A percentile compares a stretch with the other conserved stretches of the same genome.
These are phyloP conservation scores for Lactarius indigo DNA, from an alignment of 768 basidiomycete species.

Conservation along the genomic window DNA sequence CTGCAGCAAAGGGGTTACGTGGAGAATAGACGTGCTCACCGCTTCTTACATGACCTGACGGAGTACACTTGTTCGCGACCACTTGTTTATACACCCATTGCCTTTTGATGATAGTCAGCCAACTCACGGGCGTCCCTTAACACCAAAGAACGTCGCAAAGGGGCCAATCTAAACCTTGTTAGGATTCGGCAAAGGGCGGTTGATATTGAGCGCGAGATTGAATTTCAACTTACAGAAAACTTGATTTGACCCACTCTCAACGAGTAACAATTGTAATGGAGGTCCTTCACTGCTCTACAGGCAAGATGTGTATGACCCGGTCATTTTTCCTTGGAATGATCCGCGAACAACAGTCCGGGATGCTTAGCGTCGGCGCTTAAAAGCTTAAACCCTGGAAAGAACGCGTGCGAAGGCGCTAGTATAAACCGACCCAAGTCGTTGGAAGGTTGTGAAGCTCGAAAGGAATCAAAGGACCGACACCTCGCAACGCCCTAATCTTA, in stretches of 20 bases:
- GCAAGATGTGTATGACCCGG: background rate
- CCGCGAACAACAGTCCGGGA: background rate
- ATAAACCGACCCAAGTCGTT: no score
- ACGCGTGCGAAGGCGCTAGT: no score
- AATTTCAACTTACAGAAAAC: no score
- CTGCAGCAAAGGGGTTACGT: background rate
- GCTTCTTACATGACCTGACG: background rate
- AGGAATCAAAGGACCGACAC: no score
- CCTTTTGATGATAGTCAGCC: background rate
- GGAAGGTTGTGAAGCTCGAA: no score
- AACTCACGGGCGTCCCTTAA: background rate
- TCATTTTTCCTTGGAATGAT: no score
- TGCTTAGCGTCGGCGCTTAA: background rate
- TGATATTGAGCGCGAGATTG: no score
- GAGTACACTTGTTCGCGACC: background rate
- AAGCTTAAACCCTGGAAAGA: no score
- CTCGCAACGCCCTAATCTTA: background rate
- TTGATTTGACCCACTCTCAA: background rate
- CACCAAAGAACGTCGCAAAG: no score
- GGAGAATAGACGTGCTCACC: constrained; percentile 10
- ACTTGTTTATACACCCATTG: constrained; percentile 1
- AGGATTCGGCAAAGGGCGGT: no score
- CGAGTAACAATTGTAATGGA: background rate
- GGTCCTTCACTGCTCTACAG: no score
- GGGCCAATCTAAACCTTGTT: no score